Evolutionary conservation across 805 yeast genomes (phyloP).

Genomic region (Peterozyma xylosa): DNA sequence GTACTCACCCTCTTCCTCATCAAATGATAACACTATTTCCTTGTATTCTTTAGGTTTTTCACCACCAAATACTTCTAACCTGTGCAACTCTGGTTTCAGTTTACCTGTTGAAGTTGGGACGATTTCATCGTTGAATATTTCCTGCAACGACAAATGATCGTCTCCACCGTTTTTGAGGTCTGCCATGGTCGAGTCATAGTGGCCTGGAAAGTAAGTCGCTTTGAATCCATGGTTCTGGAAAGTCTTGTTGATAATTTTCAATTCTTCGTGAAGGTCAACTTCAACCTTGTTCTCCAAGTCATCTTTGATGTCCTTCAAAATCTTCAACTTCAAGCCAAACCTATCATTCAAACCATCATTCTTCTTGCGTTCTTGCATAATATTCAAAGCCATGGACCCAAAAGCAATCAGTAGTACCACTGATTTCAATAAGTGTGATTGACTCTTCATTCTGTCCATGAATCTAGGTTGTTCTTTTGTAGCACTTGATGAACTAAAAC

Average conservation of each 20-base stretch:
- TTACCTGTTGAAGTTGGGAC: too few species aligned
- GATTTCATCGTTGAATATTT: too few species aligned
- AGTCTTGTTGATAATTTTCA: slow-evolving; percentile 24
- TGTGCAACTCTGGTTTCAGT: too few species aligned
- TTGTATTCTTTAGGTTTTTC: too few species aligned
- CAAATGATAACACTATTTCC: too few species aligned
- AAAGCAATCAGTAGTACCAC: slow-evolving; percentile 28
- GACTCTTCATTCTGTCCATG: slow-evolving; percentile 1
- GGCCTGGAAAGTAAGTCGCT: slow-evolving; percentile 6
- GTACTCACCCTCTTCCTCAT: too few species aligned
- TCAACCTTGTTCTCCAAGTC: slow-evolving; percentile 24
- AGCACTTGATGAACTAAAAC: too few species aligned
- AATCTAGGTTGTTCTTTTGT: not conserved
- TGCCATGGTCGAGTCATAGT: not conserved
- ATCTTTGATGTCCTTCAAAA: slow-evolving; percentile 24
- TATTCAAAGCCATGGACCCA: slow-evolving; percentile 32
- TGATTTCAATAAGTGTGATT: slow-evolving; percentile 22
- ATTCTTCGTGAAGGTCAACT: slow-evolving; percentile 29
- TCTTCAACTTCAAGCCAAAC: slow-evolving; percentile 24
- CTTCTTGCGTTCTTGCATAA: slow-evolving; percentile 26
- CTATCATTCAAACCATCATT: slow-evolving; percentile 23
- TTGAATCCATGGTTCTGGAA: slow-evolving; percentile 3
- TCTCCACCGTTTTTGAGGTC: too few species aligned
- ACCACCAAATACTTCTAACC: too few species aligned
- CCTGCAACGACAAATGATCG: too few species aligned